These are phyloP conservation scores for Coemansia sp. DNA, from an alignment of 192 early-diverging fungal genomes.

Conservation along the genomic window DNA sequence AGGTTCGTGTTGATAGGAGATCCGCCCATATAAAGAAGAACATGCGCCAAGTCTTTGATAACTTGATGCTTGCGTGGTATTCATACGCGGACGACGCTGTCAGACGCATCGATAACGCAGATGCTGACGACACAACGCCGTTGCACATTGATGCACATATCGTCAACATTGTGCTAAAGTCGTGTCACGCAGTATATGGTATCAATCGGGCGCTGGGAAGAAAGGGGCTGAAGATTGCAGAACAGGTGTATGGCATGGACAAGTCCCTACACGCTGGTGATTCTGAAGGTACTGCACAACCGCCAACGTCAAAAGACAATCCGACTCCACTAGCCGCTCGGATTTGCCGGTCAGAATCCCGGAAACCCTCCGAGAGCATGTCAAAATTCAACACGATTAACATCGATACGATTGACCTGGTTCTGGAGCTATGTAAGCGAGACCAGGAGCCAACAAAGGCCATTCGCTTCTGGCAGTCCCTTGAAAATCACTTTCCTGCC, in stretches of 20 bases:
- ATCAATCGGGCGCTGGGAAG: conserved; percentile 41
- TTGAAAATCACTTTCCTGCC: conserved; percentile 26
- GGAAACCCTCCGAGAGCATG: neutral
- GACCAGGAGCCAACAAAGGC: conserved; percentile 41
- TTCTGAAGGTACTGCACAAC: neutral
- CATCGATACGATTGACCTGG: conserved; percentile 30
- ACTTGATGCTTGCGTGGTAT: conserved; percentile 26
- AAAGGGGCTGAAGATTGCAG: conserved; percentile 30
- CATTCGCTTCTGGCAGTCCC: conserved; percentile 47
- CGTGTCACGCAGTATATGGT: conserved; percentile 32
- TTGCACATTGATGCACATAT: conserved; percentile 31
- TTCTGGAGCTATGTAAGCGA: conserved; percentile 34
- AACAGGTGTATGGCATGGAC: conserved; percentile 39
- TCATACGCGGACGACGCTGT: conserved; percentile 32
- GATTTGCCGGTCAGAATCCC: neutral
- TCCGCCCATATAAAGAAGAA: conserved; percentile 22
- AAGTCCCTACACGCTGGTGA: neutral
- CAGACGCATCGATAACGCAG: conserved; percentile 9
- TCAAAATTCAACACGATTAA: conserved; percentile 14
- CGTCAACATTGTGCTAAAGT: conserved; percentile 37
- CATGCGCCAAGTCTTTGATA: conserved; percentile 21
- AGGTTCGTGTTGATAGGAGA: conserved; percentile 2
- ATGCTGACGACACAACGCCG: conserved; percentile 14
- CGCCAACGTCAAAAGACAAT: neutral
- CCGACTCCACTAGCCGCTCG: conserved; percentile 21